Evolutionary conservation across 1,139 yeast genomes (phyloP).

Genomic region (Meyerozyma guilliermondii): DNA sequence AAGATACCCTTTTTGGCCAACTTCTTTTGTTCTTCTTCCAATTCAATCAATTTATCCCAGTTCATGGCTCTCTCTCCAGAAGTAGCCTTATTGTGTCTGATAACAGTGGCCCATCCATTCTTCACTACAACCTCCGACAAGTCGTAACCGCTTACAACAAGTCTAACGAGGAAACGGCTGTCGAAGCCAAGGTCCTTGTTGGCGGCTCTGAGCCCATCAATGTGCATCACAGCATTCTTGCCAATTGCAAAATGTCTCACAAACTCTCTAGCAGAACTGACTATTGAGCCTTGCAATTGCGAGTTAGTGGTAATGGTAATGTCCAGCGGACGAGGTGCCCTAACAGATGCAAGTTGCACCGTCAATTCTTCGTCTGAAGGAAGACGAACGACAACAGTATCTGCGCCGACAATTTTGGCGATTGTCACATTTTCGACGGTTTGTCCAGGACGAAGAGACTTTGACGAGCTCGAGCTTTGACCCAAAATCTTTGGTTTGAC

Average conservation of each 20-base stretch:
- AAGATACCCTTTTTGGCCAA: constrained; percentile 57
- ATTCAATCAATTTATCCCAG: constrained; percentile 74
- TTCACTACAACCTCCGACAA: constrained; percentile 59
- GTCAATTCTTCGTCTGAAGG: constrained; percentile 48
- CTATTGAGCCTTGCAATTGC: constrained; percentile 43
- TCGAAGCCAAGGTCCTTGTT: constrained; percentile 54
- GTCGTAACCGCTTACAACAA: constrained; percentile 47
- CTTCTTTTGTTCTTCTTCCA: constrained; percentile 58
- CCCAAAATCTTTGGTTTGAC: constrained; percentile 17
- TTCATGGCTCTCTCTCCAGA: constrained; percentile 62
- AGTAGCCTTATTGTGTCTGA: constrained; percentile 71
- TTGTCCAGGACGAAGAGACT: constrained; percentile 38
- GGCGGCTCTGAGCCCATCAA: constrained; percentile 66
- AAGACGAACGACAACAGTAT: constrained; percentile 54
- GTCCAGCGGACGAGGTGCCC: constrained; percentile 69
- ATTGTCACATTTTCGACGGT: constrained; percentile 50
- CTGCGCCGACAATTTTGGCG: constrained; percentile 61
- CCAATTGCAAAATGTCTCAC: constrained; percentile 68
- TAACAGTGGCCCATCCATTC: constrained; percentile 72
- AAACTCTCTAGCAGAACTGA: constrained; percentile 65
- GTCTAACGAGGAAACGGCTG: constrained; percentile 60
- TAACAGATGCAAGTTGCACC: constrained; percentile 68
- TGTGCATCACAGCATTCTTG: constrained; percentile 51
- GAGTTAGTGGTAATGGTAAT: constrained; percentile 41
- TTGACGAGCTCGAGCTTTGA: constrained; percentile 12